Conservation (phyloP, 257 asterid genomes). For the Euphrasia confusa region DNA sequence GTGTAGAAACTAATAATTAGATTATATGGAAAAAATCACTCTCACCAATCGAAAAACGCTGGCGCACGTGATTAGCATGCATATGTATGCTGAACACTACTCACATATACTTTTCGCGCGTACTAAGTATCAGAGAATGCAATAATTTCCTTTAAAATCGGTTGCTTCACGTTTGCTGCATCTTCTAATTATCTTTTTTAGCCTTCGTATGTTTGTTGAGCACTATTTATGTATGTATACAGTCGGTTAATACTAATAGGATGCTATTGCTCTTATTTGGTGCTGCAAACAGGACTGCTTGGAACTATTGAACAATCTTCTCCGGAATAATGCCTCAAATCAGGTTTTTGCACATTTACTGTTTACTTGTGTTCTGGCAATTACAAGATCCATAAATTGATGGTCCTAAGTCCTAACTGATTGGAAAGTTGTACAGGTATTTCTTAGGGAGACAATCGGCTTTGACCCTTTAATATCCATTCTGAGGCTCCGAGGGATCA, state of each 20-base stretch:
- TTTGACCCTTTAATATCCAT: slow-evolving; percentile 72
- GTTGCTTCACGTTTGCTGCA: background rate
- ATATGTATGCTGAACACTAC: slow-evolving; percentile 8
- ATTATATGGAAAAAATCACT: too few relatives aligned
- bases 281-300: slow-evolving; percentile 71
- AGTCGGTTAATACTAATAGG: too few relatives aligned
- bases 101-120: background rate
- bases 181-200: too few relatives aligned
- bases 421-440: slow-evolving; percentile 44
- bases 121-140: background rate
- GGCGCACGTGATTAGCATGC: slow-evolving; percentile 10
- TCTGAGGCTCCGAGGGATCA: slow-evolving; percentile 79
- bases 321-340: slow-evolving; percentile 77
- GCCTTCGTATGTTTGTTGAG: too few relatives aligned
- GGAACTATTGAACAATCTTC: slow-evolving; percentile 85
- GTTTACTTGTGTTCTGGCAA: slow-evolving; percentile 12
- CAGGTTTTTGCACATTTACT: slow-evolving; percentile 51
- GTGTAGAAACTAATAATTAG: slow-evolving; percentile 10
- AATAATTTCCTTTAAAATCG: too few relatives aligned
- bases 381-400: slow-evolving; percentile 14
- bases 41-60: background rate
- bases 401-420: slow-evolving; percentile 24
- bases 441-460: slow-evolving; percentile 94
- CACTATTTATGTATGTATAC: too few relatives aligned
- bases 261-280: slow-evolving; percentile 22